These are phyloP conservation scores for Beauveria rudraprayagi DNA, from an alignment of 2,329 filamentous ascomycete genomes.

Conservation along the genomic window DNA sequence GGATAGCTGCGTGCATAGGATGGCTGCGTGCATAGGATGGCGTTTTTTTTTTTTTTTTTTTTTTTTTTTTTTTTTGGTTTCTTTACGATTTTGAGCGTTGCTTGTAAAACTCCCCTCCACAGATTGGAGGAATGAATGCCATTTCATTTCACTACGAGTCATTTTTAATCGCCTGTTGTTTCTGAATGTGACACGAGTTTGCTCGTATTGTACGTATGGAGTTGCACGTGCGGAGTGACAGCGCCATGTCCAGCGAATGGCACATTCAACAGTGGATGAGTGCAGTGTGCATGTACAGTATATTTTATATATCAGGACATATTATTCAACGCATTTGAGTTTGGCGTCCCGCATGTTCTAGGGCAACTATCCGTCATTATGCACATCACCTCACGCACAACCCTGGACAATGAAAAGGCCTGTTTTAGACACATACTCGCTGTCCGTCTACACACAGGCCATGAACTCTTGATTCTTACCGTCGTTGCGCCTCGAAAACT, in stretches of 20 bases:
- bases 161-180: neutral
- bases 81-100: neutral
- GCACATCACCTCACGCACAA: neutral
- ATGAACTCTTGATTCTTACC: neutral
- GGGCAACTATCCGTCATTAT: too few relatives aligned
- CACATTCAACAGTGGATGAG: too few relatives aligned
- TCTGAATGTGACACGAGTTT: neutral
- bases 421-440: neutral
- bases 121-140: neutral
- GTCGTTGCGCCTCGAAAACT: neutral
- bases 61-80: neutral
- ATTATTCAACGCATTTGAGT: fast-evolving
- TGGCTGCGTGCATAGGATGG: neutral
- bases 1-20: neutral
- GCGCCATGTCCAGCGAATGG: too few relatives aligned
- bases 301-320: neutral
- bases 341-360: too few relatives aligned
- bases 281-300: neutral
- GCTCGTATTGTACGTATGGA: neutral
- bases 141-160: neutral
- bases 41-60: neutral
- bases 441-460: neutral
- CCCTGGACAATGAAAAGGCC: neutral
- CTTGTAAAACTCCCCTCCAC: neutral
- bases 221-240: too few relatives aligned